Percentiles rank a stretch among this genome's conserved stretches.
These are phyloP conservation scores for Cercospora zeina DNA, from an alignment of 2,329 filamentous ascomycete species.

Conservation along the genomic window DNA sequence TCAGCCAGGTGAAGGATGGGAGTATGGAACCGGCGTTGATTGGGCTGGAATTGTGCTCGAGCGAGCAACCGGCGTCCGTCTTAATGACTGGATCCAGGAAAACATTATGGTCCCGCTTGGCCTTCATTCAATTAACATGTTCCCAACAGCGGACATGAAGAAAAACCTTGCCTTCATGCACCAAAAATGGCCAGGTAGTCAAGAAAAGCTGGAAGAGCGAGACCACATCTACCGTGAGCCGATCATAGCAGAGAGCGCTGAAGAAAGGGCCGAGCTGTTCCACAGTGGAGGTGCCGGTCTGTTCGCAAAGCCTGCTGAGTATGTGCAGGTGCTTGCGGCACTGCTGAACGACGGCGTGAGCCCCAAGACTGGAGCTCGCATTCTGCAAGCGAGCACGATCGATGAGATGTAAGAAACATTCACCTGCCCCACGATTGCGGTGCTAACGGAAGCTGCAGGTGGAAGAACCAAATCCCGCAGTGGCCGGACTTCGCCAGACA, in stretches of 20 bases:
- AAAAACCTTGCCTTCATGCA: constrained; percentile 60
- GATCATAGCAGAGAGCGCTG: constrained; percentile 47
- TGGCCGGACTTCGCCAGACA: constrained; percentile 41
- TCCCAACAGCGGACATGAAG: constrained; percentile 58
- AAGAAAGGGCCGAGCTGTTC: constrained; percentile 51
- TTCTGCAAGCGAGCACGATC: constrained; percentile 60
- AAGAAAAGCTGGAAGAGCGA: constrained; percentile 34
- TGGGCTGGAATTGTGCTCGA: constrained; percentile 54
- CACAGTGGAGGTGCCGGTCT: constrained; percentile 64
- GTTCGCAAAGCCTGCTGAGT: constrained; percentile 61
- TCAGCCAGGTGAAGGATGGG: constrained; percentile 63
- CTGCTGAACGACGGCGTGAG: constrained; percentile 66
- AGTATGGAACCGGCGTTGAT: constrained; percentile 55
- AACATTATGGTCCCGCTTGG: constrained; percentile 51
- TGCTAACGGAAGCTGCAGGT: constrained; percentile 56
- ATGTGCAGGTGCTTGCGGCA: constrained; percentile 61
- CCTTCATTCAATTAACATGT: constrained; percentile 57
- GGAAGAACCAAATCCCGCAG: constrained; percentile 55
- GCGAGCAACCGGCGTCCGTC: constrained; percentile 45
- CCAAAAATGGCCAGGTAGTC: constrained; percentile 47
- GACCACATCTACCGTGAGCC: constrained; percentile 56
- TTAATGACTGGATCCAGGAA: constrained; percentile 51
- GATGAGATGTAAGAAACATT: constrained; percentile 62
- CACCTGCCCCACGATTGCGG: constrained; percentile 40
- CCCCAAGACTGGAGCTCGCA: constrained; percentile 55